Percentiles rank a stretch among this genome's conserved stretches.
phyloP scores from a whole-genome alignment of 2,329 filamentous ascomycete genomes.

The Botrytis tulipae region DNA sequence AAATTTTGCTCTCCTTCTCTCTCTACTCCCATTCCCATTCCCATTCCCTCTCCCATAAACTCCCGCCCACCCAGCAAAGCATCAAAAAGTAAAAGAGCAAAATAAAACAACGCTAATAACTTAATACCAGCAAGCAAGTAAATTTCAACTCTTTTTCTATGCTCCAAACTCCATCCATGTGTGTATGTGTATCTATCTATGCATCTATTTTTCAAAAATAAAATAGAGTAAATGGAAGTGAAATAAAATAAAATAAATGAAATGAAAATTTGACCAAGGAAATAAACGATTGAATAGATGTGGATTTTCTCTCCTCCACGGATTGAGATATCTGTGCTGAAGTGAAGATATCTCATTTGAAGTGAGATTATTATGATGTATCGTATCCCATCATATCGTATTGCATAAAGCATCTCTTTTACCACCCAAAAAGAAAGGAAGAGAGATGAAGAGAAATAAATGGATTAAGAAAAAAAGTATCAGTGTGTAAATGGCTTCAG shows the following conservation, averaged over 20 bases:
- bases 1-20: too few species aligned
- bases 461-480: not conserved
- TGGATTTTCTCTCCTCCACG: not conserved
- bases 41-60: too few species aligned
- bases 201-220: not conserved
- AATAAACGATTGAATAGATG: not conserved
- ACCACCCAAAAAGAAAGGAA: not conserved
- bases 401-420: too few species aligned
- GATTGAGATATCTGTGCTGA: not conserved
- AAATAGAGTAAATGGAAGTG: not conserved
- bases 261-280: not conserved
- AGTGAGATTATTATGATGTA: not conserved
- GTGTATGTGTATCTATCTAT: too few species aligned
- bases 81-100: too few species aligned
- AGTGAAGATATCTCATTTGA: not conserved
- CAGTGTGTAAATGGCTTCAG: not conserved
- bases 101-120: too few species aligned
- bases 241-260: not conserved
- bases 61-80: too few species aligned
- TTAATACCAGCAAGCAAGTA: not conserved
- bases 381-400: not conserved
- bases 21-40: too few species aligned
- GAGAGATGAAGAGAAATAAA: not conserved
- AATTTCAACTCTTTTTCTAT: not conserved
- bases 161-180: not conserved